Conservation (phyloP, 768 basidiomycete species). For the Pleurotus tuoliensis region DNA sequence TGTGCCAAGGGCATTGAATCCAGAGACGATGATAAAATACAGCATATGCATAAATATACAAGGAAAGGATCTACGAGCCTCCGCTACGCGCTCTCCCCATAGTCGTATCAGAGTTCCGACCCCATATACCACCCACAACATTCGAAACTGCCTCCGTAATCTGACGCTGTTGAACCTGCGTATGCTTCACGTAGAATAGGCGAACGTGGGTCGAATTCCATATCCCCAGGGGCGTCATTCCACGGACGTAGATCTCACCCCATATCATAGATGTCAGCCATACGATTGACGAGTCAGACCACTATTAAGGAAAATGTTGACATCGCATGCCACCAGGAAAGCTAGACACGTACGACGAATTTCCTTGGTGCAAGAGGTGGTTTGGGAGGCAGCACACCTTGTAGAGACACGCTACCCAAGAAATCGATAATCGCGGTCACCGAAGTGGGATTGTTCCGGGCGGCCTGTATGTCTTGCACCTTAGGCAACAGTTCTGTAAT, state of each 20-base stretch:
- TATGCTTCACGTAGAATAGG: conserved; percentile 88
- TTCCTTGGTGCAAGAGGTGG: conserved; percentile 63
- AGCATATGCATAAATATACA: not conserved
- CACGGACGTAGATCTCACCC: conserved; percentile 93
- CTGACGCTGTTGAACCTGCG: conserved; percentile 63
- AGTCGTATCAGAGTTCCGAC: conserved; percentile 40
- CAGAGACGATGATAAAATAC: not conserved
- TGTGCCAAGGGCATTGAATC: not conserved
- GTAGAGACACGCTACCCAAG: conserved; percentile 63
- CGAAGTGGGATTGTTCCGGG: conserved; percentile 58
- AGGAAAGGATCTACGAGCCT: not conserved
- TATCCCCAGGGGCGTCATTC: conserved; percentile 80
- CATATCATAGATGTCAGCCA: conserved; percentile 94
- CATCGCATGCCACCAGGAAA: conserved; percentile 1
- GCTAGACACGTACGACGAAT: conserved; percentile 60
- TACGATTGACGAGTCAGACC: conserved; percentile 87
- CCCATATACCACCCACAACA: conserved; percentile 75
- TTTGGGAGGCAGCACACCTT: conserved; percentile 69
- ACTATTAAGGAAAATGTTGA: conserved; percentile 41
- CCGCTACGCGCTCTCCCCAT: conserved; percentile 9
- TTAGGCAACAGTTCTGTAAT: conserved; percentile 86
- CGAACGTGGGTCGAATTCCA: conserved; percentile 91
- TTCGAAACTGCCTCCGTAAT: conserved; percentile 77
- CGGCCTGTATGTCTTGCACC: conserved; percentile 75
- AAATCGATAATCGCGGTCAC: conserved; percentile 71